These are phyloP conservation scores for Zangia roseola DNA, from an alignment of 768 basidiomycete genomes.

Conservation along the genomic window DNA sequence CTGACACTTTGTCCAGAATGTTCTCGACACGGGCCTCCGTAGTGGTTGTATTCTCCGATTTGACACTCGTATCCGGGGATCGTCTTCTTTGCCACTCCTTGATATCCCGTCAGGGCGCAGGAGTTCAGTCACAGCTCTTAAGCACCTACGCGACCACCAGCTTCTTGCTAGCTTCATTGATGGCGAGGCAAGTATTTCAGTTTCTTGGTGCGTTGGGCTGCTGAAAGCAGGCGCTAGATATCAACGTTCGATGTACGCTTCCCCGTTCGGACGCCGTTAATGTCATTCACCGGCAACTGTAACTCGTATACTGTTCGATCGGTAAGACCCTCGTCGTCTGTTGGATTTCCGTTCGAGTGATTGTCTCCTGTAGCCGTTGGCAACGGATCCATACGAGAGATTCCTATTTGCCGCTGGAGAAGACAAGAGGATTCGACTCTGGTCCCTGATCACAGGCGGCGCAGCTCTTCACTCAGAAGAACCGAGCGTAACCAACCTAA, in stretches of 20 bases:
- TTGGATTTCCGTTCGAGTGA: neutral
- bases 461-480: conserved; percentile 19
- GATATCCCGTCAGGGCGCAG: conserved; percentile 31
- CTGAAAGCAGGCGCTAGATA: conserved; percentile 41
- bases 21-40: conserved; percentile 57
- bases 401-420: conserved; percentile 70
- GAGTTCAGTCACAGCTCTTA: conserved; percentile 55
- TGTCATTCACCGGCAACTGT: conserved; percentile 53
- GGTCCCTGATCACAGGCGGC: conserved; percentile 62
- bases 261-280: conserved; percentile 42
- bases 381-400: conserved; percentile 52
- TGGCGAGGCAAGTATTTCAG: conserved; percentile 48
- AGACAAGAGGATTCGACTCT: conserved; percentile 61
- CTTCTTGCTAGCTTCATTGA: conserved; percentile 58
- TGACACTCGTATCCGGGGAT: conserved; percentile 48
- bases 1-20: conserved; percentile 34
- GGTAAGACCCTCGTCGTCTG: conserved; percentile 37
- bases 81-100: conserved; percentile 41
- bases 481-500: neutral
- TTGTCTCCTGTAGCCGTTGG: conserved; percentile 50
- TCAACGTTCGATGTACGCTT: conserved; percentile 65
- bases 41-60: conserved; percentile 58
- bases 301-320: conserved; percentile 51
- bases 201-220: neutral
- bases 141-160: conserved; percentile 47